phyloP scores from a whole-genome alignment of 2,329 filamentous ascomycete species.

The Colletotrichum theobromicola region DNA sequence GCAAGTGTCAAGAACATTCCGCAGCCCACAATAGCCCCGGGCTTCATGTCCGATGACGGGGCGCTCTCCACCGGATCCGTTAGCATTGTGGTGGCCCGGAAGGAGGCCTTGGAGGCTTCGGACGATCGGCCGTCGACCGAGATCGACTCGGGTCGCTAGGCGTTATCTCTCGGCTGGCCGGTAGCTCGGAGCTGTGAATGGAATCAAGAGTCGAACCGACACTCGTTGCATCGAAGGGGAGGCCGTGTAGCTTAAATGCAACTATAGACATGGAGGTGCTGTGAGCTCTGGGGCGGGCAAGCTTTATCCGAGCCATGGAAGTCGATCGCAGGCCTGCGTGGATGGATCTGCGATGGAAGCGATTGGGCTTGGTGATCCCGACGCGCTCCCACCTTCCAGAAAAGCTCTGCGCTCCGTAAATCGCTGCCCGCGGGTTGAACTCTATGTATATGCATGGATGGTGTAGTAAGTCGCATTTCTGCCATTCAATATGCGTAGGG shows the following conservation, averaged over 20 bases:
- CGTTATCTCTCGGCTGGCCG: not conserved
- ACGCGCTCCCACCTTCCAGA: constrained; percentile 1
- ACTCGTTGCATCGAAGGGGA: not conserved
- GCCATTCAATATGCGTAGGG: not conserved
- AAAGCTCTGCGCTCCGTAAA: not conserved
- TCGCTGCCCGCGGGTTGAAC: not conserved
- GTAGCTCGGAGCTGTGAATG: not conserved
- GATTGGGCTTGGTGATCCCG: not conserved
- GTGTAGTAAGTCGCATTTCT: not conserved
- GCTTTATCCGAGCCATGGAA: not conserved
- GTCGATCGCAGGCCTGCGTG: not conserved
- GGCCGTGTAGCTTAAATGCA: not conserved
- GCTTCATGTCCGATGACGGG: not conserved
- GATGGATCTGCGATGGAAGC: not conserved
- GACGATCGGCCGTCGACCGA: constrained; percentile 2
- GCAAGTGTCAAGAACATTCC: not conserved
- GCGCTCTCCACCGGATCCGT: not conserved
- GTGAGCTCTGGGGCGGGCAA: not conserved
- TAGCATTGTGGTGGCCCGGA: not conserved
- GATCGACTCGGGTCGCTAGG: not conserved
- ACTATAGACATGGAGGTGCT: not conserved
- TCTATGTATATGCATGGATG: not conserved
- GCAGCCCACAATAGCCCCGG: not conserved
- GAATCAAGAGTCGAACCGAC: not conserved
- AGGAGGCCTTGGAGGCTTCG: not conserved